Evolutionary conservation across 2,329 filamentous ascomycete genomes (phyloP).

Genomic region (Periconia digitata): DNA sequence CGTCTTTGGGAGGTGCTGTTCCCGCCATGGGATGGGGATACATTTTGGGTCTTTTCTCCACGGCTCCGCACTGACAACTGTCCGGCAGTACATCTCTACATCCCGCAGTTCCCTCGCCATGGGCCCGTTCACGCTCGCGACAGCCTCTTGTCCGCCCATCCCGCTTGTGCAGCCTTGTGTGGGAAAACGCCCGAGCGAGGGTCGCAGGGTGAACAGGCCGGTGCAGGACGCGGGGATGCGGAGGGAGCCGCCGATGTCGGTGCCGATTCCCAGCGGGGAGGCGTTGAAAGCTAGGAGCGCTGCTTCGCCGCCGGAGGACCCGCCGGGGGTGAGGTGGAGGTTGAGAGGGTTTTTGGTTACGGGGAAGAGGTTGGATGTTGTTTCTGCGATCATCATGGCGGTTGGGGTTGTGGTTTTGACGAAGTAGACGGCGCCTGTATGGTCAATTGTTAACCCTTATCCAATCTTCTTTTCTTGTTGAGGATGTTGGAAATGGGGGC

Average conservation of each 20-base stretch:
- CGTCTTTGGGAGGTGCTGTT: slow-evolving; percentile 47
- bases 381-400: slow-evolving; percentile 70
- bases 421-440: slow-evolving; percentile 69
- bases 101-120: slow-evolving; percentile 60
- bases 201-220: slow-evolving; percentile 59
- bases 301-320: slow-evolving; percentile 68
- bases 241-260: slow-evolving; percentile 63
- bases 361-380: slow-evolving; percentile 66
- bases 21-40: slow-evolving; percentile 57
- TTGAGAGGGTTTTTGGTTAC: slow-evolving; percentile 65
- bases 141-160: slow-evolving; percentile 66
- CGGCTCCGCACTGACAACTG: slow-evolving; percentile 48
- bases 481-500: too few relatives aligned
- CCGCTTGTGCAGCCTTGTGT: slow-evolving; percentile 58
- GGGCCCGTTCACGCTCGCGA: slow-evolving; percentile 65
- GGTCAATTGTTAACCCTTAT: too few relatives aligned
- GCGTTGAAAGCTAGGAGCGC: slow-evolving; percentile 63
- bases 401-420: slow-evolving; percentile 71
- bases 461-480: too few relatives aligned
- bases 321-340: slow-evolving; percentile 61
- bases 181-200: slow-evolving; percentile 62
- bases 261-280: slow-evolving; percentile 63
- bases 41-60: slow-evolving; percentile 57
- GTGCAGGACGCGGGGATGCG: slow-evolving; percentile 60
- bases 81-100: slow-evolving; percentile 46